Conservation (phyloP, 305 asterid species). For the Fraxinus ornus region DNA sequence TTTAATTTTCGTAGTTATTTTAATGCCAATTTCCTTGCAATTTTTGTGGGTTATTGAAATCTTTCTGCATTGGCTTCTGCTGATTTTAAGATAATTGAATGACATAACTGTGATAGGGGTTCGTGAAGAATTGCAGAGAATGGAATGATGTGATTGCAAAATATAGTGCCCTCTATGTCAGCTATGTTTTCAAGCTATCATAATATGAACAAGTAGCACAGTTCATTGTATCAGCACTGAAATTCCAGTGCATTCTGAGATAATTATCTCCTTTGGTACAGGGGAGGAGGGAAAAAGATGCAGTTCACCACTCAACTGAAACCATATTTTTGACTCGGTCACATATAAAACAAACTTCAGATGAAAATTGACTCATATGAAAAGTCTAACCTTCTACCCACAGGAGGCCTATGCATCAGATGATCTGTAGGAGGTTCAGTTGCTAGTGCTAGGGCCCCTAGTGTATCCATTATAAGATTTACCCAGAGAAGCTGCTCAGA, state of each 20-base stretch:
- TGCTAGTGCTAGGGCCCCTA: constrained; percentile 57
- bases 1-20: neutral
- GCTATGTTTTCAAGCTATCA: neutral
- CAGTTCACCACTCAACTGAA: neutral
- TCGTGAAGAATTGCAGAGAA: neutral
- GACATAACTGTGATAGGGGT: neutral
- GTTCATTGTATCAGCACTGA: neutral
- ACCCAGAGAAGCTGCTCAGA: constrained; percentile 55
- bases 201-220: neutral
- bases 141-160: neutral
- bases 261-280: neutral
- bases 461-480: constrained; percentile 58
- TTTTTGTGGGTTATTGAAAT: neutral
- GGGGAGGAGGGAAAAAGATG: neutral
- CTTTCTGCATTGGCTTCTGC: neutral
- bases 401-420: constrained; percentile 50
- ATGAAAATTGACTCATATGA: neutral
- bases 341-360: neutral
- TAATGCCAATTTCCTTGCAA: neutral
- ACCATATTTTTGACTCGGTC: neutral
- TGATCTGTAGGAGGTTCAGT: constrained; percentile 60
- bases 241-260: neutral
- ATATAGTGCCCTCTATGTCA: neutral
- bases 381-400: constrained; percentile 51
- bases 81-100: neutral